A percentile compares a stretch with the other conserved stretches of the same genome.
phyloP scores from a whole-genome alignment of 192 early-diverging fungal genomes.

The Coemansia sp. region DNA sequence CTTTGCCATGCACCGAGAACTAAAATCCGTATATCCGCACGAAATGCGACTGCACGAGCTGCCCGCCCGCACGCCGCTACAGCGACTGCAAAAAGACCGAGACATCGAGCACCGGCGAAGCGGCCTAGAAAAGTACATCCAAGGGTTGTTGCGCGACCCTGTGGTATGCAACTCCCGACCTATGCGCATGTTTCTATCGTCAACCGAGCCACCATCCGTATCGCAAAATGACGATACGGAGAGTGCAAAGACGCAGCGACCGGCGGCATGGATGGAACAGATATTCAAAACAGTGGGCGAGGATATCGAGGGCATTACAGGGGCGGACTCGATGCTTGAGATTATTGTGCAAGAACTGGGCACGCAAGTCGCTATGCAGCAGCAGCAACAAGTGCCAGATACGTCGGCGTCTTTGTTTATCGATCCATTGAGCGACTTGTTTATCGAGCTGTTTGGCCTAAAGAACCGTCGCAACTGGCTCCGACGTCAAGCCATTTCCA shows the following conservation, averaged over 20 bases:
- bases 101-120: constrained; percentile 68
- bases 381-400: constrained; percentile 13
- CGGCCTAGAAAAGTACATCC: constrained; percentile 73
- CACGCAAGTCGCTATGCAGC: constrained; percentile 59
- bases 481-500: constrained; percentile 78
- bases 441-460: constrained; percentile 93
- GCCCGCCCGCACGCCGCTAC: constrained; percentile 70
- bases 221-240: neutral
- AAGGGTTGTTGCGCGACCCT: constrained; percentile 55
- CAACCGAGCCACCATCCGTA: constrained; percentile 20
- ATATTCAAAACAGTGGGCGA: constrained; percentile 77
- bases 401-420: constrained; percentile 54
- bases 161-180: constrained; percentile 64
- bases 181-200: constrained; percentile 72
- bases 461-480: constrained; percentile 86
- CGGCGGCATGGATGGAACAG: constrained; percentile 51
- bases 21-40: constrained; percentile 57
- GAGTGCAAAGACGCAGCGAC: no score
- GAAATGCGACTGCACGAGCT: constrained; percentile 68
- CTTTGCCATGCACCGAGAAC: constrained; percentile 69
- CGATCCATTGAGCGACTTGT: constrained; percentile 77
- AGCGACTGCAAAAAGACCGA: constrained; percentile 64
- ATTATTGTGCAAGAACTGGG: constrained; percentile 69
- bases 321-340: constrained; percentile 69
- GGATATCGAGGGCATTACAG: constrained; percentile 68